Base-by-base conservation (phyloP, 2,329 filamentous ascomycete species). In the Penicillium sp. region DNA sequence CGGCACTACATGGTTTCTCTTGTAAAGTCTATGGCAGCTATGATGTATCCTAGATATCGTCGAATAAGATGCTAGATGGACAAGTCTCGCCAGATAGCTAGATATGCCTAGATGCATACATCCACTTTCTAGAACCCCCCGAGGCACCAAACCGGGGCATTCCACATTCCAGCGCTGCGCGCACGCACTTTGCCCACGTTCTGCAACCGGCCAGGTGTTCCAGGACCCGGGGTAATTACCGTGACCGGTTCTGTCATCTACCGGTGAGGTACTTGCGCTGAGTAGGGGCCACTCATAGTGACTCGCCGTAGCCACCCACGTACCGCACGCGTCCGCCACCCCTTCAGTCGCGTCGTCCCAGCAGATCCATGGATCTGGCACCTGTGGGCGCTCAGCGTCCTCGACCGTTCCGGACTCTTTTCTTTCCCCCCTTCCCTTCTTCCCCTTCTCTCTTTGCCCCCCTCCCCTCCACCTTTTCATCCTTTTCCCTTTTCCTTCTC, bases 331-430 rank as follows among this genome's bases (percentile, higher is more conserved):
- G 48, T 54, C 37, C 30, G 27, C 29, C 33, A n/a, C 41, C 39
- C 16, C 30, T 23, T 42, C 30, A 49, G 50, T 51, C 52, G 52
- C 52, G 52, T 55, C 52, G 50, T 49, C 47, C 45, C 37, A 37
- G 46, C 50, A 53, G 51, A 55, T 52, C 52, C 52, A 55, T 55
- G 52, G 52, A 53, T 55, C 52, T 55, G 50, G 52, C 52, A 53
- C 48, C 39, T 44, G 52, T 50, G 45, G 45, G 42, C 46, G n/a
- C n/a, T n/a, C n/a, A n/a, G n/a, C 47, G 45, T 35, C 42, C 49
- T 50, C 51, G 52, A 55, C 53, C 50, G 51, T 51, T 45, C 45
- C 43, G 46, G 51, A 47, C 50, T 52, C 45, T 48, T 51, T 53
- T 45, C 45, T 44, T 45, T 46, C 33, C 43, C 45, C 40, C 41